phyloP scores from a whole-genome alignment of 2,329 filamentous ascomycete genomes.

The Colletotrichum musae region DNA sequence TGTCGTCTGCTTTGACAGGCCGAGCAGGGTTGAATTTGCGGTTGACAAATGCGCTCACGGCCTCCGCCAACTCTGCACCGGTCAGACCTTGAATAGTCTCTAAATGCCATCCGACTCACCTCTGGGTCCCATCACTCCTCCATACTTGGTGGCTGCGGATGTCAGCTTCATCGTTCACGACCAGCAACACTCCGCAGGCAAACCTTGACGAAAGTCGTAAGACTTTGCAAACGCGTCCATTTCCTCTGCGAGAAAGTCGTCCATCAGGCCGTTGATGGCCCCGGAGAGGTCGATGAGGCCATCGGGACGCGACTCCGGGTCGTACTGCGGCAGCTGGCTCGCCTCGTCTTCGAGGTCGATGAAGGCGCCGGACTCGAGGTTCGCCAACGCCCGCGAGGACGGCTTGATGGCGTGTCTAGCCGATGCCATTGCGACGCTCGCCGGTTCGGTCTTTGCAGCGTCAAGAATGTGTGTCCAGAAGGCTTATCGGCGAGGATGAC shows the following conservation, averaged over 20 bases:
- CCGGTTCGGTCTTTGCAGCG: neutral
- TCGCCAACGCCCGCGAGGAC: conserved; percentile 18
- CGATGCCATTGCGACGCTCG: neutral
- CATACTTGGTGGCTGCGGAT: conserved; percentile 1
- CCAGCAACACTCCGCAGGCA: neutral
- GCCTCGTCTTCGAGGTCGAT: conserved; percentile 25
- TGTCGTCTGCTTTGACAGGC: neutral
- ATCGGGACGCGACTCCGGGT: conserved; percentile 5
- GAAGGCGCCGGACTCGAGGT: conserved; percentile 13
- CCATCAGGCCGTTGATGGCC: conserved; percentile 24
- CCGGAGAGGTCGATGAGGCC: conserved; percentile 30
- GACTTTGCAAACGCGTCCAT: neutral
- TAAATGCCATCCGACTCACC: neutral
- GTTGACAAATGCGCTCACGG: conserved; percentile 16
- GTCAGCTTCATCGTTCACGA: neutral
- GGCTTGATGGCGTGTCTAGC: neutral
- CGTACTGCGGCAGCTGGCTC: conserved; percentile 14
- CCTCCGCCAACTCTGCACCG: neutral
- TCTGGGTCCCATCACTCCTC: conserved; percentile 20
- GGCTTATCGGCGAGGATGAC: neutral
- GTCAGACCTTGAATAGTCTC: neutral
- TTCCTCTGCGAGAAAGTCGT: conserved; percentile 4
- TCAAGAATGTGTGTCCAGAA: rapidly evolving
- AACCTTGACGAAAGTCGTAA: conserved; percentile 9
- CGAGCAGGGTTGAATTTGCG: conserved; percentile 5